These are phyloP conservation scores for Apiospora saccharicola DNA, from an alignment of 2,329 filamentous ascomycete genomes.

Conservation along the genomic window DNA sequence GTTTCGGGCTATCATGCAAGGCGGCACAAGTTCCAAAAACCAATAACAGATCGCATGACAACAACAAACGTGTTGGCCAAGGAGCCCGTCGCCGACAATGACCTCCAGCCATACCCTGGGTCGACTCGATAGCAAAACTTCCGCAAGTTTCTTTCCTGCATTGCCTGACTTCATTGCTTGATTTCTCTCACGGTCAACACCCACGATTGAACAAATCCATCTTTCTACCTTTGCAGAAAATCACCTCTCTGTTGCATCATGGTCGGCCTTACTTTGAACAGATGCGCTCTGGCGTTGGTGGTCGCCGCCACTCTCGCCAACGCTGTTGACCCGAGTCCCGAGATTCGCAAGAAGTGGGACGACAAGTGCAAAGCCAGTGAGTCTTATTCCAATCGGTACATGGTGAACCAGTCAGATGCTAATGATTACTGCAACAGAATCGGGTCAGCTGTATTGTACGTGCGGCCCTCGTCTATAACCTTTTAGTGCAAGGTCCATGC, in stretches of 20 bases:
- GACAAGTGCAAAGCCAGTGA: constrained; percentile 6
- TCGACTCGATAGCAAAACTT: neutral
- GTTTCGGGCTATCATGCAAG: neutral
- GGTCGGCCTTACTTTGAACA: neutral
- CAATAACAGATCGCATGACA: no score
- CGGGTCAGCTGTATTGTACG: neutral
- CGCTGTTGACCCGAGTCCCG: neutral
- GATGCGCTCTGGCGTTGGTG: neutral
- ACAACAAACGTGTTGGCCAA: neutral
- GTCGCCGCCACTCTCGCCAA: neutral
- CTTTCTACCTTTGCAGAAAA: neutral
- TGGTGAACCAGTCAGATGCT: neutral
- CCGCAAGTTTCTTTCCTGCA: neutral
- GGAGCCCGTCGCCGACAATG: neutral
- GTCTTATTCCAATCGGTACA: neutral
- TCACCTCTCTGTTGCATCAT: neutral
- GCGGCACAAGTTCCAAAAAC: neutral
- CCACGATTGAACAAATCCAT: no score
- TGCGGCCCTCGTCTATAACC: neutral
- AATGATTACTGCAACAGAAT: neutral
- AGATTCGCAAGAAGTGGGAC: neutral
- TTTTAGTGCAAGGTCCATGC: neutral
- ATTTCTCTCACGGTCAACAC: neutral
- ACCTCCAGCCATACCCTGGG: neutral
- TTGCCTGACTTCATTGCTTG: neutral